Percentiles rank a stretch among this genome's conserved stretches.
Evolutionary conservation across 495 filamentous ascomycete species (phyloP).

Genomic region (Penicillium cinerascens): DNA sequence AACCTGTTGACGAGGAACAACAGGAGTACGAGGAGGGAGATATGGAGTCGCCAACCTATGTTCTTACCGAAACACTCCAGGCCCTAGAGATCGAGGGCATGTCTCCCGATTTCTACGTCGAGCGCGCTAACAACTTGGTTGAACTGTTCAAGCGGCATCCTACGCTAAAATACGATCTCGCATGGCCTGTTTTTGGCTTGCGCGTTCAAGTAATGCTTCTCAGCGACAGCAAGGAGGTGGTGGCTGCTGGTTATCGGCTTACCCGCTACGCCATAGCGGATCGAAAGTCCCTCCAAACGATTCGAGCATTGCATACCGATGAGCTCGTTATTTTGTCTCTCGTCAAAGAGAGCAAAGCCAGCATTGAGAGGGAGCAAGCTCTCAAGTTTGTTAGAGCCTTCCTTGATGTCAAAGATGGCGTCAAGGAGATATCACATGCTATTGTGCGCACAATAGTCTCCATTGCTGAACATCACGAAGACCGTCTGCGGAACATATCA

Average conservation of each 20-base stretch:
- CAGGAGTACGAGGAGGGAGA: slow-evolving; percentile 56
- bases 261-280: slow-evolving; percentile 94
- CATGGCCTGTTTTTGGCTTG: slow-evolving; percentile 89
- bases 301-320: slow-evolving; percentile 84
- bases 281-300: slow-evolving; percentile 79
- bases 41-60: slow-evolving; percentile 85
- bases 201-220: slow-evolving; percentile 93
- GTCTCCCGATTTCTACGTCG: slow-evolving; percentile 91
- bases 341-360: slow-evolving; percentile 91
- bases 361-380: slow-evolving; percentile 94
- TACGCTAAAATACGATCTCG: slow-evolving; percentile 91
- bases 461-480: slow-evolving; percentile 83
- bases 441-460: slow-evolving; percentile 85
- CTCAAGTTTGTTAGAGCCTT: slow-evolving; percentile 95
- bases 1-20: slow-evolving; percentile 42
- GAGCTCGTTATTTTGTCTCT: slow-evolving; percentile 87
- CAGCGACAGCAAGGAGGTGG: slow-evolving; percentile 91
- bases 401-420: slow-evolving; percentile 90
- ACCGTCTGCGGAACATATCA: slow-evolving; percentile 82
- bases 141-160: slow-evolving; percentile 90
- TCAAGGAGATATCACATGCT: slow-evolving; percentile 79
- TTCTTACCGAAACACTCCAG: slow-evolving; percentile 82
- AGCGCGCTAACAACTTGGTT: slow-evolving; percentile 83
- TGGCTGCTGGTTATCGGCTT: slow-evolving; percentile 89
- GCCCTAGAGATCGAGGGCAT: slow-evolving; percentile 82